phyloP scores from a whole-genome alignment of 371 early-diverging fungal species.

The Vavraia culicis region DNA sequence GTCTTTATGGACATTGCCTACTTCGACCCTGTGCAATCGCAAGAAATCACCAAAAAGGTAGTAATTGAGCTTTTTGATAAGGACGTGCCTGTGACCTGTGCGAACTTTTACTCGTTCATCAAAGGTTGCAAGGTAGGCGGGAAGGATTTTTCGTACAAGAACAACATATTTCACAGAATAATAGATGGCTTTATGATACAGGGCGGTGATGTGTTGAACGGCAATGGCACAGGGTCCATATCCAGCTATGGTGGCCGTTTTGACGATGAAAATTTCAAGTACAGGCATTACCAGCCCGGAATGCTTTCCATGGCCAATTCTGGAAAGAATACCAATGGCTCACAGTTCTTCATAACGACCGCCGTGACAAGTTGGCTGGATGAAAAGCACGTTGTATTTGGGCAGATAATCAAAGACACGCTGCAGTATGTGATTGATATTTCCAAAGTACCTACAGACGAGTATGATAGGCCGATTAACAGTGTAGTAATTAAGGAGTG shows the following conservation, averaged over 20 bases:
- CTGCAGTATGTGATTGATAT: no score
- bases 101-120: no score
- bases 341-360: constrained; percentile 81
- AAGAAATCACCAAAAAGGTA: no score
- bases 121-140: no score
- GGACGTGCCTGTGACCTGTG: no score
- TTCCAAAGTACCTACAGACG: no score
- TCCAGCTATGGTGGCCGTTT: constrained; percentile 69
- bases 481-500: no score
- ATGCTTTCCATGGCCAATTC: constrained; percentile 87
- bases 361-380: constrained; percentile 69
- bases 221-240: constrained; percentile 62
- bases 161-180: constrained; percentile 64
- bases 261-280: constrained; percentile 67
- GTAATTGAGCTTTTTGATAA: no score
- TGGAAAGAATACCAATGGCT: constrained; percentile 76
- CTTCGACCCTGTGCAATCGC: no score
- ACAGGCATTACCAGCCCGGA: constrained; percentile 59
- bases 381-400: constrained; percentile 82
- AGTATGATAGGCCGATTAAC: no score
- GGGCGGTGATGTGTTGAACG: constrained; percentile 74
- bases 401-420: constrained; percentile 63
- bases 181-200: constrained; percentile 84
- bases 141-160: constrained; percentile 61
- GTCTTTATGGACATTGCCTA: no score